These are phyloP conservation scores for Acanthamoeba royreba DNA, from an alignment of 208 protist species.

Conservation along the genomic window DNA sequence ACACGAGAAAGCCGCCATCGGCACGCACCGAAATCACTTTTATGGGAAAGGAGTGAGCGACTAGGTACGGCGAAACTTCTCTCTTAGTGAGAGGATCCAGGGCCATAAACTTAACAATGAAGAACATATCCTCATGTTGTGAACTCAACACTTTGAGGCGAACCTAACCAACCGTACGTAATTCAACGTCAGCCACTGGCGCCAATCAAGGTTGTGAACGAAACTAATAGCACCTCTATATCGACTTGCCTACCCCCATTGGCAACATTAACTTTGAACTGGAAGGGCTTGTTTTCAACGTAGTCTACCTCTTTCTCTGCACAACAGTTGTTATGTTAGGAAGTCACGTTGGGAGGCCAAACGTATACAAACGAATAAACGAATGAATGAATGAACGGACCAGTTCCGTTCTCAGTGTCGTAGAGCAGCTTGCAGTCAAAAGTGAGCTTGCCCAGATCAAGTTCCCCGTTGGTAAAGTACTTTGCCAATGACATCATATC, in stretches of 20 bases:
- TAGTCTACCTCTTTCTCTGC: slow-evolving; percentile 41
- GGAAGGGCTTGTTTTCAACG: slow-evolving; percentile 38
- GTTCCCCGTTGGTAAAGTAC: slow-evolving; percentile 7
- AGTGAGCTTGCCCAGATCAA: slow-evolving; percentile 27
- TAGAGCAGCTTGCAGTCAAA: slow-evolving; percentile 43
- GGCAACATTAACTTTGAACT: slow-evolving; percentile 35
- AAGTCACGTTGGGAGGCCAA: too few species aligned
- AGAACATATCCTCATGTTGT: slow-evolving; percentile 44
- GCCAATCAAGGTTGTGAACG: too few species aligned
- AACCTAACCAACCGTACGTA: too few species aligned
- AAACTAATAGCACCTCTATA: slow-evolving; percentile 22
- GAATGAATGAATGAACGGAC: not conserved
- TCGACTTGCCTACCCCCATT: not conserved
- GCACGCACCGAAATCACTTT: slow-evolving; percentile 35
- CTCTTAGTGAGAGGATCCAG: slow-evolving; percentile 36
- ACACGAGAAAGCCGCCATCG: not conserved
- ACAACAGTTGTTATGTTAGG: too few species aligned
- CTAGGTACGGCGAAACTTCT: not conserved
- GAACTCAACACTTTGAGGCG: slow-evolving; percentile 6
- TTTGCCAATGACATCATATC: not conserved
- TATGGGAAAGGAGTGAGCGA: not conserved
- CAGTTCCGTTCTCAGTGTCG: not conserved
- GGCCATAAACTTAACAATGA: slow-evolving; percentile 29
- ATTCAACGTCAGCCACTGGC: too few species aligned
- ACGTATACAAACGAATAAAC: too few species aligned